Evolutionary conservation across 2,329 filamentous ascomycete genomes (phyloP).

Genomic region (Nectriaceae sp.): DNA sequence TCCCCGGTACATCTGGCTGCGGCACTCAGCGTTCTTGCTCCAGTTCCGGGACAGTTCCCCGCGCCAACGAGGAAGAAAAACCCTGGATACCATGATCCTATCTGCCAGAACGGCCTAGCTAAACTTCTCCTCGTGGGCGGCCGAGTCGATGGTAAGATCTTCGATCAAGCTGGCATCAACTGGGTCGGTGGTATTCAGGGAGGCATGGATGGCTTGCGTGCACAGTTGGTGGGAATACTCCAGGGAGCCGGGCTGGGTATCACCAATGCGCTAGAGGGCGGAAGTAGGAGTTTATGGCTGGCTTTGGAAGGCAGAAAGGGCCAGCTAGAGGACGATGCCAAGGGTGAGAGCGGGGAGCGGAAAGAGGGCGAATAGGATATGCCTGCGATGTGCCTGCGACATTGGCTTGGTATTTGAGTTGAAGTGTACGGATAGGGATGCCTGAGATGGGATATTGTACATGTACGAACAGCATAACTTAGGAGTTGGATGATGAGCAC

Average conservation of each 20-base stretch:
- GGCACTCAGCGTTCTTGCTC: slow-evolving; percentile 76
- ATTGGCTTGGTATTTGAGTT: neutral
- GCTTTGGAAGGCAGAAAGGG: slow-evolving; percentile 81
- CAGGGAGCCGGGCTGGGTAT: slow-evolving; percentile 78
- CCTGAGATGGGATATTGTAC: slow-evolving; percentile 15
- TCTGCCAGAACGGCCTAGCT: slow-evolving; percentile 78
- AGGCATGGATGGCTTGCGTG: slow-evolving; percentile 77
- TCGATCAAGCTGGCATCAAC: slow-evolving; percentile 70
- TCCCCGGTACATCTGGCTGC: slow-evolving; percentile 83
- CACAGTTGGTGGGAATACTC: slow-evolving; percentile 79
- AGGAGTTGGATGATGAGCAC: slow-evolving; percentile 1
- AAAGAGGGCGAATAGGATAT: slow-evolving; percentile 13
- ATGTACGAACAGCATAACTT: slow-evolving; percentile 26
- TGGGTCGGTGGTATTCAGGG: slow-evolving; percentile 76
- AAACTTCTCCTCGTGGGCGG: slow-evolving; percentile 89
- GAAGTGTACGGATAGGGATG: neutral
- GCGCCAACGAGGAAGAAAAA: slow-evolving; percentile 74
- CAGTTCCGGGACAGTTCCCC: slow-evolving; percentile 71
- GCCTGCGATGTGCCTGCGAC: neutral
- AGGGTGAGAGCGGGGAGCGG: slow-evolving; percentile 19
- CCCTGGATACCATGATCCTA: slow-evolving; percentile 78
- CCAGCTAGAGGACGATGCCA: slow-evolving; percentile 68
- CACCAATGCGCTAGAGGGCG: slow-evolving; percentile 76
- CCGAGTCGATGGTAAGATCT: slow-evolving; percentile 80
- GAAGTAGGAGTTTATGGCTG: slow-evolving; percentile 80